Percentiles rank a stretch among this genome's conserved stretches.
These are phyloP conservation scores for Mucor indicus DNA, from an alignment of 371 early-diverging fungal species.

Conservation along the genomic window DNA sequence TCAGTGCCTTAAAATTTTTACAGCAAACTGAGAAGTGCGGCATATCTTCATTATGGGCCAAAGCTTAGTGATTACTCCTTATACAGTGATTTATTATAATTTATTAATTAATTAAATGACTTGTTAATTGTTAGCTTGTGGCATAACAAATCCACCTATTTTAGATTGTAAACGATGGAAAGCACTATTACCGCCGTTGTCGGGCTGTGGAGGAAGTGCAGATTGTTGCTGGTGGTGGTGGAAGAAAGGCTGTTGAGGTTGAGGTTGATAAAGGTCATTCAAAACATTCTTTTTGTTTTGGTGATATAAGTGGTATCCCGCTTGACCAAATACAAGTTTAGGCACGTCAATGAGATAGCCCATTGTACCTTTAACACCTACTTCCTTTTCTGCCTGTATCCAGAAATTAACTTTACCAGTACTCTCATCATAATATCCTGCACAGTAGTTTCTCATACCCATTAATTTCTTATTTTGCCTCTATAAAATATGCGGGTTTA, in stretches of 20 bases:
- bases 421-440: constrained; percentile 37
- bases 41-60: too few relatives aligned
- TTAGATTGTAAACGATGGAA: constrained; percentile 6
- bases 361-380: constrained; percentile 42
- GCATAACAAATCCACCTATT: constrained; percentile 17
- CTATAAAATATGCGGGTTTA: neutral
- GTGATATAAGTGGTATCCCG: constrained; percentile 27
- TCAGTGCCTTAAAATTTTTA: too few relatives aligned
- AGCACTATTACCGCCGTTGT: neutral
- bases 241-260: neutral
- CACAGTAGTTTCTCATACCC: constrained; percentile 35
- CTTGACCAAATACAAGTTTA: constrained; percentile 39
- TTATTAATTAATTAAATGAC: too few relatives aligned
- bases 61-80: too few relatives aligned
- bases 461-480: constrained; percentile 28
- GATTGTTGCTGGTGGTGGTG: neutral
- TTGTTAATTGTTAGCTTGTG: constrained; percentile 6
- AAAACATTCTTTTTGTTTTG: constrained; percentile 16
- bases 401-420: constrained; percentile 43
- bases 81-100: too few relatives aligned
- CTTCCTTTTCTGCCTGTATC: constrained; percentile 44
- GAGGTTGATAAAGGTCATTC: constrained; percentile 1
- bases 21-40: neutral
- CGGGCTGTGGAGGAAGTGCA: neutral
- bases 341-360: constrained; percentile 45